These are phyloP conservation scores for Paecilomyces dactylethromorphus DNA, from an alignment of 2,329 filamentous ascomycete species.

Conservation along the genomic window DNA sequence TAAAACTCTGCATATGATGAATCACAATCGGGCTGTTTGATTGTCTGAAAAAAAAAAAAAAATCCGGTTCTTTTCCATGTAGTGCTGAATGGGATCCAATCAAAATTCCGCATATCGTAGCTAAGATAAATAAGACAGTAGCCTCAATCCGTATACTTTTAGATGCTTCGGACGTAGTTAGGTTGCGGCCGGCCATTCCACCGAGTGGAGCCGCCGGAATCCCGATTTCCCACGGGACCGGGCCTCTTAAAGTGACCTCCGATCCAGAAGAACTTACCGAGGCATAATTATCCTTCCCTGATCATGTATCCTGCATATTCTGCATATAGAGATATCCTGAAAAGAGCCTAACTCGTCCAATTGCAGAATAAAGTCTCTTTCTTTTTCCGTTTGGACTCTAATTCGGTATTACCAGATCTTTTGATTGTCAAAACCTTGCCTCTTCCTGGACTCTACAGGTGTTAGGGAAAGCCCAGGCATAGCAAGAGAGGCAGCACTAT, in stretches of 20 bases:
- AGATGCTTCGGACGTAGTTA: background rate
- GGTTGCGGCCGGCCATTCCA: background rate
- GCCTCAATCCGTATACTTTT: background rate
- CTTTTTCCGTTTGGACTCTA: no score
- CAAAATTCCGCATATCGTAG: background rate
- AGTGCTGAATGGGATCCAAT: background rate
- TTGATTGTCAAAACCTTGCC: no score
- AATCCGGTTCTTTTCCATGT: constrained; percentile 9
- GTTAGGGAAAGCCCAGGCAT: no score
- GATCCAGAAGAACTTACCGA: background rate
- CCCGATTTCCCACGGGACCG: background rate
- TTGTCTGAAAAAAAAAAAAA: constrained; percentile 18
- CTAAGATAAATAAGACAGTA: background rate
- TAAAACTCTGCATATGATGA: constrained; percentile 7
- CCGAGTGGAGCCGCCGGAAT: background rate
- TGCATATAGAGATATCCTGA: background rate
- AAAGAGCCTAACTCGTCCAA: background rate
- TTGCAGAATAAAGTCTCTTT: no score
- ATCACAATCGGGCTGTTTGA: constrained; percentile 16
- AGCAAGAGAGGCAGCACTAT: no score
- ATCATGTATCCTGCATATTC: background rate
- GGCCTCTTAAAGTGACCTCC: background rate
- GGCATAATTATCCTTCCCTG: background rate
- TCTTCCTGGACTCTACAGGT: no score
- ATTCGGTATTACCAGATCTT: no score